These are phyloP conservation scores for Solanum commersonii DNA, from an alignment of 257 asterid genomes.

Conservation along the genomic window DNA sequence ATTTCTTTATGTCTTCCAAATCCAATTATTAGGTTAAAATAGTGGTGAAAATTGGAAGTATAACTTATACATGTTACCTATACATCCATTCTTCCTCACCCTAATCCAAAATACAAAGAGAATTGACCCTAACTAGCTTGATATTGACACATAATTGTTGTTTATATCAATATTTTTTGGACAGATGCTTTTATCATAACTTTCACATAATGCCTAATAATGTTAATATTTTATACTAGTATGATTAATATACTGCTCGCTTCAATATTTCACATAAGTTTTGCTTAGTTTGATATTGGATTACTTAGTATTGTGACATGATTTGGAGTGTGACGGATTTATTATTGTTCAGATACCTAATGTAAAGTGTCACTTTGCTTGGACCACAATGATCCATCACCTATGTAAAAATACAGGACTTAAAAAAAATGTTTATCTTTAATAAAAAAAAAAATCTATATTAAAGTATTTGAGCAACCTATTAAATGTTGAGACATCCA, in stretches of 20 bases:
- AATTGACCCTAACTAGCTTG: background rate
- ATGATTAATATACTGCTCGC: background rate
- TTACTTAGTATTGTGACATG: background rate
- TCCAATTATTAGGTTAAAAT: background rate
- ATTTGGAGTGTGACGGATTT: background rate
- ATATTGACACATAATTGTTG: too few relatives aligned
- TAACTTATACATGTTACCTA: background rate
- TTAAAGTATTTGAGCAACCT: background rate
- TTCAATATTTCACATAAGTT: background rate
- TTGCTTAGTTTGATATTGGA: background rate
- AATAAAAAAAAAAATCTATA: too few relatives aligned
- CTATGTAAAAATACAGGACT: background rate
- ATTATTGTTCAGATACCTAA: background rate
- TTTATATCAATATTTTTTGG: too few relatives aligned
- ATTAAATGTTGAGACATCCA: background rate
- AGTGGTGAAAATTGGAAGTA: background rate
- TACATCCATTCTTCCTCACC: background rate
- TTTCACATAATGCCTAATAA: background rate
- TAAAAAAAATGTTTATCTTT: too few relatives aligned
- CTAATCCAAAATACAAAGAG: background rate
- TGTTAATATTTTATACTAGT: background rate
- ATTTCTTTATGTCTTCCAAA: background rate
- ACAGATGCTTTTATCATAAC: background rate
- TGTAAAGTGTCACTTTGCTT: background rate
- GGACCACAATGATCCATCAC: background rate